Base-by-base conservation (phyloP, 2,329 filamentous ascomycete species). In the Calonectria henricotiae region DNA sequence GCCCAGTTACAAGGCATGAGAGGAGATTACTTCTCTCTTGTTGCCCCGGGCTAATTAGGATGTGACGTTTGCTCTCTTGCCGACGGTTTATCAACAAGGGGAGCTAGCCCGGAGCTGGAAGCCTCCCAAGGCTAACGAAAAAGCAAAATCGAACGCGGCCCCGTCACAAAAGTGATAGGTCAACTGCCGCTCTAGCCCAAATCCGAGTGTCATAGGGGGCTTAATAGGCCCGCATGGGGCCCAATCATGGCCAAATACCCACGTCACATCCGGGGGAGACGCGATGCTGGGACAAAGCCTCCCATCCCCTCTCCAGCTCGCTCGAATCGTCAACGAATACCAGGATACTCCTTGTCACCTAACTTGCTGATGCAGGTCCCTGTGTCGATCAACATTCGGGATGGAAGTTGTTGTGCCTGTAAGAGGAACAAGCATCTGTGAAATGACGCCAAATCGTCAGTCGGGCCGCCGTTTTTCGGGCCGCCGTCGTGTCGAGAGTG, bases 371-470 rank as follows among this genome's bases (percentile, higher is more conserved):
- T 32, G 37, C 55, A 61, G 58, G 37, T 39, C 55, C 46, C 30
- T 49, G 55, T 75, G 72, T 41, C 69, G 74, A 77, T 77, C 75
- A 62, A 41, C 20, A 73, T 75, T 66, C 64, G 68, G 63, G 62
- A 69, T 66, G 61, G 51, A 49, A 37, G 49, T 68, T 62, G 49
- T 68, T 62, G 58, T 54, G 17, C 60, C 39, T 49, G 68, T 27
- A 64, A 54, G 17, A 25, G 43, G n/a, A 32, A 25, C 43, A 64
- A 51, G 39, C 44, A 67, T 70, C 60, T 11, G 41, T 43, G n/a
- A 51, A 70, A 39, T 43, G 15, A 41, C 15, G 15, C 32, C 64
- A 46, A 27, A 30, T 49, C 37, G 5, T 44, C 49, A 23, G 35
- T 39, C 23, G 60, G 27, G 30, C 25, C 58, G 39, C 41, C 64